Evolutionary conservation across 225 moss, liverwort and hornwort species (phyloP), one percentile per base, ranked within the genome.

Genomic region (Polytrichum commune): DNA sequence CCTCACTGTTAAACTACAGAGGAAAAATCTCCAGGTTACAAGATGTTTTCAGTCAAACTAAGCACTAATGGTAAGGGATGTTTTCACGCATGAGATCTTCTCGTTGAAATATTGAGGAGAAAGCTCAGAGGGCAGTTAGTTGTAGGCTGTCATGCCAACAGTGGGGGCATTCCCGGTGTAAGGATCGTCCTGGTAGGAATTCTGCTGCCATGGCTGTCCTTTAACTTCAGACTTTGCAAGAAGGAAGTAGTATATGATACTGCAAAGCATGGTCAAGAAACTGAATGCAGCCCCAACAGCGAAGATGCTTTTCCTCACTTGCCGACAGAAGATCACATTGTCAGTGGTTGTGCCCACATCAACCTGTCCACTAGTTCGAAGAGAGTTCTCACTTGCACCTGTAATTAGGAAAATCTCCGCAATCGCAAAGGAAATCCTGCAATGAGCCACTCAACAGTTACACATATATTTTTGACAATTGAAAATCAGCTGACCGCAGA

Each of bases 61-160:
- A 38, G 38, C 10, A 38, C 38, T 38, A 38, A 38, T 38, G 38
- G 38, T 10, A 38, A 2, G 38, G 38, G 38, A 38, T 46, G 16
- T 46, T 46, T 46, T 46, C 46, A 46, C 46, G 13, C 3, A 13
- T 1, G 4, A 46, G 46, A 46, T 46, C 4, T 46, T 38, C 9
- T 10, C 46, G 16, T 4, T 46, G 10, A 46, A 46, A 46, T 46
- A 13, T 46, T 46, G 46, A 46, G 46, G 46, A 46, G 46, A 46
- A 46, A 13, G 13, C 13, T 3, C 13, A 46, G 46, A 46, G 46
- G 16, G 58, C 22, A 58, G 71, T 78, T 64, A 83, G 66, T 74
- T 79, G 67, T 95, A 92, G 23, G 88, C 72, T 24, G 91, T 80
- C 93, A 95, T 95, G 69, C 85, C 83, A 73, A 93, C 76, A 19